Conservation (phyloP, 1,139 yeast species). For the Saccharomycopsis hybrid region DNA sequence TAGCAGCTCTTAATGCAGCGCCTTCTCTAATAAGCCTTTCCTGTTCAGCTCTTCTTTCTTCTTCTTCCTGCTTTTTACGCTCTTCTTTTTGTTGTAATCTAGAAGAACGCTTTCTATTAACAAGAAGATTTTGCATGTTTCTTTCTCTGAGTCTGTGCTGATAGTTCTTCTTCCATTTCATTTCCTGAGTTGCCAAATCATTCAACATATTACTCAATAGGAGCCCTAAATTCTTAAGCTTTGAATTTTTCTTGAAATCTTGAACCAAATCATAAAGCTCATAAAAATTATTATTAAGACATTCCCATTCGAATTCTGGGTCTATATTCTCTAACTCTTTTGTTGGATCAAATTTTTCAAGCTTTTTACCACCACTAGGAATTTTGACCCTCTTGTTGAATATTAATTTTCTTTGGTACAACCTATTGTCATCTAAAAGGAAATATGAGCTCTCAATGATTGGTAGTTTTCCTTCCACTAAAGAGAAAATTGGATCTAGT, state of each 20-base stretch:
- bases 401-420: constrained; percentile 35
- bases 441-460: constrained; percentile 25
- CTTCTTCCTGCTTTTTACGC: constrained; percentile 29
- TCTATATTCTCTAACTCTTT: constrained; percentile 25
- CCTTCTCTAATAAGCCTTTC: constrained; percentile 25
- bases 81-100: constrained; percentile 45
- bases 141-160: constrained; percentile 41
- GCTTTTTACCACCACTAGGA: constrained; percentile 5
- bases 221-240: constrained; percentile 23
- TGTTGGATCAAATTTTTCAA: constrained; percentile 30
- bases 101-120: constrained; percentile 44
- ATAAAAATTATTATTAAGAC: constrained; percentile 31
- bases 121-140: constrained; percentile 41
- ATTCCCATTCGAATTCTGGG: constrained; percentile 35
- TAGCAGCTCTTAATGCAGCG: constrained; percentile 23
- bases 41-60: constrained; percentile 26
- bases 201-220: constrained; percentile 24
- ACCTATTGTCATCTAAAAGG: constrained; percentile 34
- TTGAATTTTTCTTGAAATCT: constrained; percentile 18
- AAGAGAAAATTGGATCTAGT: constrained; percentile 26
- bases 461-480: constrained; percentile 27
- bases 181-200: constrained; percentile 29
- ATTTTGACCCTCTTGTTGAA: constrained; percentile 27
- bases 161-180: constrained; percentile 38
- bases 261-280: constrained; percentile 26